Evolutionary conservation across 305 asterid genomes (phyloP).

Genomic region (Andrographis paniculata): DNA sequence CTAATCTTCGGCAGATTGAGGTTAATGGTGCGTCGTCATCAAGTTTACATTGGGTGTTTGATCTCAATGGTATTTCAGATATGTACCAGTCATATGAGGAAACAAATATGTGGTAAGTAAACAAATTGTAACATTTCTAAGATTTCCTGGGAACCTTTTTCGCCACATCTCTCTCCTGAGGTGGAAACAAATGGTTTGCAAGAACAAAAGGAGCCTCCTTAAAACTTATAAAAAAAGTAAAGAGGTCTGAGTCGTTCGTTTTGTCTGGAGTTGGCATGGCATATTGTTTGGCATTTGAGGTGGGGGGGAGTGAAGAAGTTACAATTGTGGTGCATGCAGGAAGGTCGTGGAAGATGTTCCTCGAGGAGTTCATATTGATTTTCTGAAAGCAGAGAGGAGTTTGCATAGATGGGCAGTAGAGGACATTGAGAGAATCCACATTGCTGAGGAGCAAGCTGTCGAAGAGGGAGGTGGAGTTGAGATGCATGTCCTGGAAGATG

Average conservation of each 20-base stretch:
- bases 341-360: slow-evolving; percentile 90
- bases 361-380: slow-evolving; percentile 83
- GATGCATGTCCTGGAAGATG: slow-evolving; percentile 97
- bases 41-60: slow-evolving; percentile 66
- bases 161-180: too few species aligned
- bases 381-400: slow-evolving; percentile 95
- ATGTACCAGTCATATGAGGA: slow-evolving; percentile 96
- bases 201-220: too few species aligned
- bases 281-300: not conserved
- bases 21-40: slow-evolving; percentile 53
- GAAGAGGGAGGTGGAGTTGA: slow-evolving; percentile 98
- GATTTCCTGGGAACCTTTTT: not conserved
- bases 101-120: slow-evolving; percentile 63
- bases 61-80: slow-evolving; percentile 79
- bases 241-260: too few species aligned
- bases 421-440: slow-evolving; percentile 83
- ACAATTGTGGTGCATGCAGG: slow-evolving; percentile 35
- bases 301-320: not conserved
- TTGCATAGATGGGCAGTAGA: slow-evolving; percentile 95
- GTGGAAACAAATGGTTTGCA: too few species aligned
- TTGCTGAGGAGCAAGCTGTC: slow-evolving; percentile 88
- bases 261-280: too few species aligned
- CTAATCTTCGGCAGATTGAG: slow-evolving; percentile 59
- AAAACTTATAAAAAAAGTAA: too few species aligned
- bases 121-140: not conserved